Percentiles rank a stretch among this genome's conserved stretches.
phyloP scores from a whole-genome alignment of 2,329 filamentous ascomycete species.

The Neonectria magnoliae region DNA sequence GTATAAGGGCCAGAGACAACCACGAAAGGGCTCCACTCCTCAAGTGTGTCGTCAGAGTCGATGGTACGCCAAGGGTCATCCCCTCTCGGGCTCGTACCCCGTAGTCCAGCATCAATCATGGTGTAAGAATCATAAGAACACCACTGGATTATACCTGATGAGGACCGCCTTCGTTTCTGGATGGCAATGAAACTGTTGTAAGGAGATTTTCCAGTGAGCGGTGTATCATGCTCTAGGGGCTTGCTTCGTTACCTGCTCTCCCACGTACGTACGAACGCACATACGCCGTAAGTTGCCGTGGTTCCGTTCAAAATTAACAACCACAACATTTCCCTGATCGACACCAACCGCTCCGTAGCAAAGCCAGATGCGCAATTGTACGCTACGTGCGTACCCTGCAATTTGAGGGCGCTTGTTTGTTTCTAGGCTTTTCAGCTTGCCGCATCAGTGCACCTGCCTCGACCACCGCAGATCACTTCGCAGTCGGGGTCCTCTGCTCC shows the following conservation, averaged over 20 bases:
- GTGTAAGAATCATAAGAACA: background rate
- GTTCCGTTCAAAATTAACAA: background rate
- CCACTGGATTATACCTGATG: background rate
- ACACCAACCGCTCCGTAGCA: background rate
- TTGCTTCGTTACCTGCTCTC: background rate
- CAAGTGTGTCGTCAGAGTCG: conserved; percentile 5
- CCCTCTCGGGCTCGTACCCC: background rate
- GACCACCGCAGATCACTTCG: conserved; percentile 13
- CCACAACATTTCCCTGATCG: conserved; percentile 6
- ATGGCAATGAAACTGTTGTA: background rate
- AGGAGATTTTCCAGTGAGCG: background rate
- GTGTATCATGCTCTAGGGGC: background rate
- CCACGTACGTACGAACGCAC: background rate
- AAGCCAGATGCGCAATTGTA: conserved; percentile 3
- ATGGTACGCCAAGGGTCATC: conserved; percentile 12
- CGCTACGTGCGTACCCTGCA: conserved; percentile 10
- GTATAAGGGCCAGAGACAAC: background rate
- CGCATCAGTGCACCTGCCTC: background rate
- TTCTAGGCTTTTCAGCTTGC: conserved; percentile 3
- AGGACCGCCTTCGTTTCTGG: background rate
- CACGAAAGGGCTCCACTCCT: conserved; percentile 12
- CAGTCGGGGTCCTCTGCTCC: conserved; percentile 2
- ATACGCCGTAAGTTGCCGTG: background rate
- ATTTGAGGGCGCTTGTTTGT: background rate
- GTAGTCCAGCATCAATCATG: background rate